These are phyloP conservation scores for Alternaria sp. DNA, from an alignment of 2,329 filamentous ascomycete species.

Conservation along the genomic window DNA sequence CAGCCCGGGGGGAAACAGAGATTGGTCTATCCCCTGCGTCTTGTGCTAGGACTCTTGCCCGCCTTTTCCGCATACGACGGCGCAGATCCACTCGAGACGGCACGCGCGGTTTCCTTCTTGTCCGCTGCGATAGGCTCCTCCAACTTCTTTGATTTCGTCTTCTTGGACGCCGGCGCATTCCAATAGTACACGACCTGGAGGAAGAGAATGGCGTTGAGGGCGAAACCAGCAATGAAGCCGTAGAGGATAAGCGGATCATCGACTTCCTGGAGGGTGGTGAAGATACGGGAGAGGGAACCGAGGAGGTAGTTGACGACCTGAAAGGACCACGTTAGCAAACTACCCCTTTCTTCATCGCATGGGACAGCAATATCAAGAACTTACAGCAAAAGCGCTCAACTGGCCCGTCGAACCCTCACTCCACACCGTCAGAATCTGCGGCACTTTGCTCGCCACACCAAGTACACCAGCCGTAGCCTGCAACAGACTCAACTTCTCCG, in stretches of 20 bases:
- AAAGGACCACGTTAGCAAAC: background rate
- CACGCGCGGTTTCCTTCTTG: slow-evolving; percentile 41
- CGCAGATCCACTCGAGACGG: slow-evolving; percentile 48
- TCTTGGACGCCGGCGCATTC: slow-evolving; percentile 65
- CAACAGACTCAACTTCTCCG: slow-evolving; percentile 73
- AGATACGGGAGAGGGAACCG: slow-evolving; percentile 92
- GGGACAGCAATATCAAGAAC: slow-evolving; percentile 42
- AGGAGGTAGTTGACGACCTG: slow-evolving; percentile 98
- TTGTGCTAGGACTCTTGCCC: slow-evolving; percentile 64
- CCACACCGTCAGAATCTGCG: slow-evolving; percentile 90
- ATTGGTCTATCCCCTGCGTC: slow-evolving; percentile 59
- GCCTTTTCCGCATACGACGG: slow-evolving; percentile 49
- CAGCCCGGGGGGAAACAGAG: background rate
- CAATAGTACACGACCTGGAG: slow-evolving; percentile 96
- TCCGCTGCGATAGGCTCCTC: slow-evolving; percentile 49
- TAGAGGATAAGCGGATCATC: slow-evolving; percentile 96
- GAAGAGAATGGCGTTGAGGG: slow-evolving; percentile 87
- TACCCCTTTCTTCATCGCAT: background rate
- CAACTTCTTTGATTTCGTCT: slow-evolving; percentile 49
- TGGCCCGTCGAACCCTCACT: slow-evolving; percentile 89
- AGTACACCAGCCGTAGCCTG: slow-evolving; percentile 86
- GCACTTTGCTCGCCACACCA: slow-evolving; percentile 88
- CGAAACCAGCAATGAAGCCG: slow-evolving; percentile 89
- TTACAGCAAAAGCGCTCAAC: slow-evolving; percentile 93
- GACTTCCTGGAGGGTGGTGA: slow-evolving; percentile 97